These are phyloP conservation scores for Agastache rugosa DNA, from an alignment of 257 asterid genomes.

Conservation along the genomic window DNA sequence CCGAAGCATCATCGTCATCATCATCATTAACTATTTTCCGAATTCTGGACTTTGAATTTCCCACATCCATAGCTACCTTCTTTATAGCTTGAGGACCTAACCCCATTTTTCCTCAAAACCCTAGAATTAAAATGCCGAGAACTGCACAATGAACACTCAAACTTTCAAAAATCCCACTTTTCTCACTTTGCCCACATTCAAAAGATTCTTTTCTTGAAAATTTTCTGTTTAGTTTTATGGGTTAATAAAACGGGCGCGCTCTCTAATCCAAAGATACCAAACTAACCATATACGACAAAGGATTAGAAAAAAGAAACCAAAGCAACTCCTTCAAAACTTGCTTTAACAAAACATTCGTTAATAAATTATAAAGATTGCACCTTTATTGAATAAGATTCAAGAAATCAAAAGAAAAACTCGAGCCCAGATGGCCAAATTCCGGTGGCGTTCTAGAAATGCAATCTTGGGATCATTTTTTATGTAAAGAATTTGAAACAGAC, in stretches of 20 bases:
- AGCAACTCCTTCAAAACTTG: conserved; percentile 27
- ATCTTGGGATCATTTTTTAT: conserved; percentile 31
- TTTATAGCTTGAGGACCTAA: conserved; percentile 47
- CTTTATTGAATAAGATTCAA: conserved; percentile 37
- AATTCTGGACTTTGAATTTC: conserved; percentile 51
- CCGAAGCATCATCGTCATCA: conserved; percentile 52
- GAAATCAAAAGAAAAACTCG: conserved; percentile 26
- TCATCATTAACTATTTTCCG: conserved; percentile 51
- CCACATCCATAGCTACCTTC: conserved; percentile 42
- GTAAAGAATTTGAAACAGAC: conserved; percentile 27
- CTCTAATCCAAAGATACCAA: conserved; percentile 53
- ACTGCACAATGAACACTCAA: conserved; percentile 33
- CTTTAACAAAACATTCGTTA: conserved; percentile 31
- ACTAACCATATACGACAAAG: conserved; percentile 49
- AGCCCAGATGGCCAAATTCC: conserved; percentile 40
- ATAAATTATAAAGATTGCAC: conserved; percentile 34
- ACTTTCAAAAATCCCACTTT: conserved; percentile 39
- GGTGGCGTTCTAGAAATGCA: conserved; percentile 29
- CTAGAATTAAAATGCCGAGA: conserved; percentile 38
- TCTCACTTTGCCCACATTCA: conserved; percentile 44
- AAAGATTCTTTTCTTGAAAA: conserved; percentile 45
- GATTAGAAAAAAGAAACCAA: conserved; percentile 23
- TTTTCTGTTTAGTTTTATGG: conserved; percentile 30
- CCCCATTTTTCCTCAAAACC: conserved; percentile 59
- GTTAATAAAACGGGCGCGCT: conserved; percentile 29